Evolutionary conservation across 2,329 filamentous ascomycete genomes (phyloP).

Genomic region (Cercospora citrullina): DNA sequence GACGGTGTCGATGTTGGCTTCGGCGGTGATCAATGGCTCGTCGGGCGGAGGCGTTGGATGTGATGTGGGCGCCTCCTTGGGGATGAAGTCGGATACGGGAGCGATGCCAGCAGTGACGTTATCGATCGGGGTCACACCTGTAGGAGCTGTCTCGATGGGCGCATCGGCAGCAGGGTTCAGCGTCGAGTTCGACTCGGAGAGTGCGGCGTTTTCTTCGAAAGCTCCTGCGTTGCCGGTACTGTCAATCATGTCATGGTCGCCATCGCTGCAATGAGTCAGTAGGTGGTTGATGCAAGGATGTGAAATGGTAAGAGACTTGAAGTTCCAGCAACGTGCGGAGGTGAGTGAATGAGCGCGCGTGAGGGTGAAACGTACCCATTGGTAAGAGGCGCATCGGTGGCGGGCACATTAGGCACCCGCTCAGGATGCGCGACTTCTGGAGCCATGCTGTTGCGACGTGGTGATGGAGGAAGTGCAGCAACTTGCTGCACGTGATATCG

Average conservation of each 20-base stretch:
- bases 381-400: slow-evolving; percentile 23
- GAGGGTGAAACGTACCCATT: slow-evolving; percentile 25
- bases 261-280: slow-evolving; percentile 9
- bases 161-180: slow-evolving; percentile 21
- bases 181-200: slow-evolving; percentile 28
- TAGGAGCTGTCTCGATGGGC: slow-evolving; percentile 29
- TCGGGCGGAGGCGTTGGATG: slow-evolving; percentile 46
- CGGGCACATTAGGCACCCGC: slow-evolving; percentile 18
- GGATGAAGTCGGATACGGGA: slow-evolving; percentile 45
- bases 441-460: slow-evolving; percentile 22
- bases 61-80: slow-evolving; percentile 44
- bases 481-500: slow-evolving; percentile 28
- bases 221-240: slow-evolving; percentile 26
- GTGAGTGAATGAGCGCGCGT: slow-evolving; percentile 1
- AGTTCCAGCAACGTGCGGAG: background rate
- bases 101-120: slow-evolving; percentile 48
- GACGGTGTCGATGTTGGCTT: slow-evolving; percentile 33
- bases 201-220: slow-evolving; percentile 26
- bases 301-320: background rate
- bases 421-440: slow-evolving; percentile 28
- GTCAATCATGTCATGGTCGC: slow-evolving; percentile 10
- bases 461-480: slow-evolving; percentile 7
- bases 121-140: slow-evolving; percentile 41
- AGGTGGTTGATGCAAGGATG: background rate
- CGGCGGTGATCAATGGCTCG: slow-evolving; percentile 41